Conservation (phyloP, 2,329 filamentous ascomycete genomes). For the Ambrosiella beaveri region DNA sequence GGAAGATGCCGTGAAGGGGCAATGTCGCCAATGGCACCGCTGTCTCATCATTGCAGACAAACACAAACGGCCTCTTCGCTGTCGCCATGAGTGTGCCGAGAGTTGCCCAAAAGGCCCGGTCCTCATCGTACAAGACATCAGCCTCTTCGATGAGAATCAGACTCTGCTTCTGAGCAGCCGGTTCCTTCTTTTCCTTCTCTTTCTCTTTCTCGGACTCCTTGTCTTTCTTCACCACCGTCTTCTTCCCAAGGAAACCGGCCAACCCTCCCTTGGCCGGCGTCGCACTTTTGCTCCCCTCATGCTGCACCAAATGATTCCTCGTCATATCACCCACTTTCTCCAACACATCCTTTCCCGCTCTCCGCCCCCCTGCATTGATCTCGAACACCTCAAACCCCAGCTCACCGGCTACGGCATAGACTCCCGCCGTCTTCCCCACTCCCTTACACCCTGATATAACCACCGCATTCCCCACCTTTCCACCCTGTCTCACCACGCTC, state of each 20-base stretch:
- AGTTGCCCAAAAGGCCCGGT: conserved; percentile 85
- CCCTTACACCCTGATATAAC: conserved; percentile 78
- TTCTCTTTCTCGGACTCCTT: conserved; percentile 18
- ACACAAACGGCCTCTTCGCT: conserved; percentile 80
- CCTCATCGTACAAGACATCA: conserved; percentile 85
- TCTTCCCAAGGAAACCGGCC: conserved; percentile 16
- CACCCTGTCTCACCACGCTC: conserved; percentile 10
- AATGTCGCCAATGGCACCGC: conserved; percentile 58
- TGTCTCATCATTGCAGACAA: conserved; percentile 89
- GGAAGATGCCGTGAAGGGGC: conserved; percentile 71
- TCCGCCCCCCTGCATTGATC: conserved; percentile 67
- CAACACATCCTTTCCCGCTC: conserved; percentile 76
- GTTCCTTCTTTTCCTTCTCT: conserved; percentile 16
- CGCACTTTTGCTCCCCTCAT: conserved; percentile 17
- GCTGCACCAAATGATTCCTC: conserved; percentile 70
- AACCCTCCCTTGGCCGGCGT: conserved; percentile 15
- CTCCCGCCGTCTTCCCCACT: conserved; percentile 81
- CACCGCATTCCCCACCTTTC: conserved; percentile 54
- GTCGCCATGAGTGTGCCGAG: conserved; percentile 60
- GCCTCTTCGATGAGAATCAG: conserved; percentile 88
- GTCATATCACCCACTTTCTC: conserved; percentile 96
- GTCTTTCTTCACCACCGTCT: conserved; percentile 23
- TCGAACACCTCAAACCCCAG: conserved; percentile 89
- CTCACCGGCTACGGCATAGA: conserved; percentile 84
- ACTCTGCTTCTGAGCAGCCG: conserved; percentile 64